Conservation (phyloP, 2,329 filamentous ascomycete genomes). For the Fusarium oxysporum region DNA sequence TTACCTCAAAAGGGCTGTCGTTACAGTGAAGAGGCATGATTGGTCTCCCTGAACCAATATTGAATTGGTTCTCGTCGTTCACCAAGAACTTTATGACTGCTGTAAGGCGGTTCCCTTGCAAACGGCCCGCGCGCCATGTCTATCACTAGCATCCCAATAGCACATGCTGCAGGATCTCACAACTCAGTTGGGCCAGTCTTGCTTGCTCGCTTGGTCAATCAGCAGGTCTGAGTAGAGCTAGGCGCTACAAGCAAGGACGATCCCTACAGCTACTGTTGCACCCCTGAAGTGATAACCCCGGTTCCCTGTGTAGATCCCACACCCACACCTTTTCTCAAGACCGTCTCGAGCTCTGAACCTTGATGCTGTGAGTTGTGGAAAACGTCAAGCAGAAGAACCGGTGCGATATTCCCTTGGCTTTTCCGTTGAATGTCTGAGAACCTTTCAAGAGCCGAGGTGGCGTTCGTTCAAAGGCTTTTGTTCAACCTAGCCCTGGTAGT, state of each 20-base stretch:
- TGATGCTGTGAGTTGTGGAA: slow-evolving; percentile 11
- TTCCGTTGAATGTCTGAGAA: slow-evolving; percentile 27
- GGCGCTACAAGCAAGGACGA: slow-evolving; percentile 41
- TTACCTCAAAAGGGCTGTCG: slow-evolving; percentile 17
- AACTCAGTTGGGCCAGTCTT: slow-evolving; percentile 21
- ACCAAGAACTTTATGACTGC: slow-evolving; percentile 30
- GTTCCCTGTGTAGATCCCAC: slow-evolving; percentile 46
- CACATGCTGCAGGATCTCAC: slow-evolving; percentile 33
- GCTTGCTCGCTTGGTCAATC: slow-evolving; percentile 22
- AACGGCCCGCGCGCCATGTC: slow-evolving; percentile 41
- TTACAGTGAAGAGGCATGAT: not conserved
- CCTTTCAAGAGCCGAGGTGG: slow-evolving; percentile 46
- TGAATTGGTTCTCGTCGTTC: slow-evolving; percentile 2
- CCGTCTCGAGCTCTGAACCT: slow-evolving; percentile 3
- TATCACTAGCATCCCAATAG: slow-evolving; percentile 34
- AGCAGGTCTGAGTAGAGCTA: slow-evolving; percentile 17
- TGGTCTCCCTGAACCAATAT: slow-evolving; percentile 22
- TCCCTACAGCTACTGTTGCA: slow-evolving; percentile 38
- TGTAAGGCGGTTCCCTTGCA: slow-evolving; percentile 30
- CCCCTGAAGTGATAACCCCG: slow-evolving; percentile 39
- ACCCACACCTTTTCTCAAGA: slow-evolving; percentile 32
- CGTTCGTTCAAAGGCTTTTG: slow-evolving; percentile 40
- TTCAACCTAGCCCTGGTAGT: slow-evolving; percentile 42
- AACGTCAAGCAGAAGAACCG: slow-evolving; percentile 34
- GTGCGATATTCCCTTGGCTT: slow-evolving; percentile 34